phyloP scores from a whole-genome alignment of 2,329 filamentous ascomycete species.

The Magnaporthales sp. region DNA sequence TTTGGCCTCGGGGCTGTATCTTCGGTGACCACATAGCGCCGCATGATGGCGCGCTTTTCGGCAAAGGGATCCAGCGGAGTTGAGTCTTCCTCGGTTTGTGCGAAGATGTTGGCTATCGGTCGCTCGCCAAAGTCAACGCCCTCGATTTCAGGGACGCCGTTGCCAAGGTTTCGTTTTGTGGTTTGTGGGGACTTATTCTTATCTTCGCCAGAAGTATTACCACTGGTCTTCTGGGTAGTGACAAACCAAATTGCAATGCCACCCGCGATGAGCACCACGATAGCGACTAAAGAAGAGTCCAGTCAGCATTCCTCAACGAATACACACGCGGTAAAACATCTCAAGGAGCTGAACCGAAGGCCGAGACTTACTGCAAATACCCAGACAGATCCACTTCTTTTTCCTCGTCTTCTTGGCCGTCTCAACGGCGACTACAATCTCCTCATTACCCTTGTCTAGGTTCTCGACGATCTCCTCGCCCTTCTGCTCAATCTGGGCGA shows the following conservation, averaged over 20 bases:
- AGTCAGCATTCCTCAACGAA: not conserved
- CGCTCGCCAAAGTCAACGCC: slow-evolving; percentile 14
- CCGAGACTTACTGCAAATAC: slow-evolving; percentile 53
- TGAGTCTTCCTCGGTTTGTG: slow-evolving; percentile 9
- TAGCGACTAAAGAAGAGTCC: slow-evolving; percentile 29
- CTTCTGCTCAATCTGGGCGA: slow-evolving; percentile 77
- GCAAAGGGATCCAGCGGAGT: slow-evolving; percentile 10
- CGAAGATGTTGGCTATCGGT: slow-evolving; percentile 12
- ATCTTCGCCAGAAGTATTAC: slow-evolving; percentile 18
- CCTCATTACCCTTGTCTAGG: slow-evolving; percentile 73
- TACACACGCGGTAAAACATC: slow-evolving; percentile 6
- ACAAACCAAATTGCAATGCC: slow-evolving; percentile 41
- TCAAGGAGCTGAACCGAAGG: not conserved
- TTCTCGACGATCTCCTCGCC: slow-evolving; percentile 79
- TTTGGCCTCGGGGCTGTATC: not conserved
- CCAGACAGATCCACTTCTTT: slow-evolving; percentile 96
- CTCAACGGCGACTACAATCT: slow-evolving; percentile 73
- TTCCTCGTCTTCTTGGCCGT: slow-evolving; percentile 73
- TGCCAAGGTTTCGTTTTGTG: slow-evolving; percentile 18
- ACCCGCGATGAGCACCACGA: slow-evolving; percentile 43
- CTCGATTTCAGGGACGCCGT: slow-evolving; percentile 7
- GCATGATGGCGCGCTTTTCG: not conserved
- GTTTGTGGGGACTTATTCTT: slow-evolving; percentile 21
- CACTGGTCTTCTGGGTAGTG: too few species aligned
- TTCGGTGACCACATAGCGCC: not conserved